phyloP scores from a whole-genome alignment of 768 basidiomycete species.

The Dictyophora rubrovolvata region DNA sequence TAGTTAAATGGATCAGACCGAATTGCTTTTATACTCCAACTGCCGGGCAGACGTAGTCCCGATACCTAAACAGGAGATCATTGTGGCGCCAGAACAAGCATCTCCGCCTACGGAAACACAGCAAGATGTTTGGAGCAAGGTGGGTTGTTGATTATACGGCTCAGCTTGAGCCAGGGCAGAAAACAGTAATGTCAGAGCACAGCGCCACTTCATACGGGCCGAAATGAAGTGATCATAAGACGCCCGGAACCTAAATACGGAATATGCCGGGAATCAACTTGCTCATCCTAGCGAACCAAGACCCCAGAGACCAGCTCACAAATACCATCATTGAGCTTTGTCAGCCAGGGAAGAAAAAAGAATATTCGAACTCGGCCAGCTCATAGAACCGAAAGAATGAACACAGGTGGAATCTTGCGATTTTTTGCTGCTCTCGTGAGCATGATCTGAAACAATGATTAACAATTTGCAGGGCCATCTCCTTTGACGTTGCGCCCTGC shows the following conservation, averaged over 20 bases:
- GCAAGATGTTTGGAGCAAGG: not conserved
- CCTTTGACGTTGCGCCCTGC: not conserved
- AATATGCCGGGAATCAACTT: not conserved
- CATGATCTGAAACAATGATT: not conserved
- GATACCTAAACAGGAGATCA: not conserved
- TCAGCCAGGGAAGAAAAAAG: not conserved
- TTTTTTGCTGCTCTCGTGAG: not conserved
- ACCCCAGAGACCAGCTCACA: not conserved
- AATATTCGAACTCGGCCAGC: not conserved
- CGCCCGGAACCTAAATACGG: not conserved
- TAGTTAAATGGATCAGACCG: not conserved
- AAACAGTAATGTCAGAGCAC: not conserved
- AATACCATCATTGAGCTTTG: not conserved
- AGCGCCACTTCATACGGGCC: not conserved
- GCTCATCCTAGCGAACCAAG: not conserved
- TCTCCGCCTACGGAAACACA: not conserved
- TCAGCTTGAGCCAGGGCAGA: not conserved
- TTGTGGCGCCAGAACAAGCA: not conserved
- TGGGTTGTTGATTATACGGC: not conserved
- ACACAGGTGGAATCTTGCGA: not conserved
- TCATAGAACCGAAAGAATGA: not conserved
- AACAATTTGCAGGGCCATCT: not conserved
- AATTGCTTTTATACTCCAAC: not conserved
- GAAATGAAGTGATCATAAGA: not conserved
- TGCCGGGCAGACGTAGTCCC: not conserved